These are phyloP conservation scores for Testicularia cyperi DNA, from an alignment of 1,284 basidiomycete species.

Conservation along the genomic window DNA sequence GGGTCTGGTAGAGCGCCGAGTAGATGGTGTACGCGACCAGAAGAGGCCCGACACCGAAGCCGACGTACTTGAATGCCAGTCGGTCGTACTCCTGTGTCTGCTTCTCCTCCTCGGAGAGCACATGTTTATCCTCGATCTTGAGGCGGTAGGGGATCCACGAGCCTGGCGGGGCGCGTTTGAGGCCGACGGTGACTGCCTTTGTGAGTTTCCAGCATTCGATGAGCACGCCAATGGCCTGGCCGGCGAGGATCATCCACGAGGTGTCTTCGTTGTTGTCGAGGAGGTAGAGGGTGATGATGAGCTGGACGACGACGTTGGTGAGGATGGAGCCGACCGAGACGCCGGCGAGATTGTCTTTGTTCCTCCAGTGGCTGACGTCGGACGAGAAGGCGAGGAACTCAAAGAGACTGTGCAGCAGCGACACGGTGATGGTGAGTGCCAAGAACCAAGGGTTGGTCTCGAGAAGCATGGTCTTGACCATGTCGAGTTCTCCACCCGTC, in stretches of 20 bases:
- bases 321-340: constrained; percentile 69
- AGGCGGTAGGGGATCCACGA: constrained; percentile 76
- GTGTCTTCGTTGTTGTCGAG: constrained; percentile 94
- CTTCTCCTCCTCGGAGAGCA: constrained; percentile 88
- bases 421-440: constrained; percentile 72
- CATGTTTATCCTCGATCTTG: constrained; percentile 85
- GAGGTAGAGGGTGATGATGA: constrained; percentile 85
- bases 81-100: constrained; percentile 92
- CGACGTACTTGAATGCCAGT: constrained; percentile 85
- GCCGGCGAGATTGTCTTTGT: constrained; percentile 71
- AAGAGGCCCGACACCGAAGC: constrained; percentile 79
- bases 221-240: constrained; percentile 73
- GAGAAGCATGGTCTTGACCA: constrained; percentile 45
- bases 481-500: constrained; percentile 70
- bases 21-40: constrained; percentile 85
- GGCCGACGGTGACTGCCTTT: constrained; percentile 74
- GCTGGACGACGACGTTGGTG: constrained; percentile 82
- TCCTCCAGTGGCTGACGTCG: constrained; percentile 91
- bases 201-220: constrained; percentile 93
- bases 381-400: constrained; percentile 61
- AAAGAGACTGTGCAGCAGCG: constrained; percentile 79
- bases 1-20: constrained; percentile 68
- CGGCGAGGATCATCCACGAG: constrained; percentile 88
- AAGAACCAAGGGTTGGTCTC: constrained; percentile 93
- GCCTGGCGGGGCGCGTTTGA: constrained; percentile 68